phyloP scores from a whole-genome alignment of 1,284 basidiomycete species.

The Melampsora americana region DNA sequence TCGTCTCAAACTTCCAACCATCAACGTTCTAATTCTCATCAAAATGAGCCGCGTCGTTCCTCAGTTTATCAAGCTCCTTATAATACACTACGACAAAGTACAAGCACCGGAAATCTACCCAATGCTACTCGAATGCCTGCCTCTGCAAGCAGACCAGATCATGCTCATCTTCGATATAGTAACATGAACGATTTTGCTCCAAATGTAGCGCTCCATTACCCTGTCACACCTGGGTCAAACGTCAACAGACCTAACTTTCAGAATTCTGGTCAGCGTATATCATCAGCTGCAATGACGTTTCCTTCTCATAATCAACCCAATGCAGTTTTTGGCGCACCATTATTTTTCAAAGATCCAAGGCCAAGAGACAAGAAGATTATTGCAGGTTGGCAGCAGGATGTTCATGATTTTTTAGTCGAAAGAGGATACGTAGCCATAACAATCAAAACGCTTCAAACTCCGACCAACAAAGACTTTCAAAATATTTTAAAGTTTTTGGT shows the following conservation, averaged over 20 bases:
- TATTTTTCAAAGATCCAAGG: slow-evolving; percentile 27
- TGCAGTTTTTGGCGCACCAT: not conserved
- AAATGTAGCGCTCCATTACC: slow-evolving; percentile 1
- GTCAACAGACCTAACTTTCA: not conserved
- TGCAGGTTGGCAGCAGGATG: slow-evolving; percentile 65
- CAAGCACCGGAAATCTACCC: not conserved
- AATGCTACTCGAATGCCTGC: not conserved
- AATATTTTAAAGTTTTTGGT: slow-evolving; percentile 70
- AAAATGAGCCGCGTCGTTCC: not conserved
- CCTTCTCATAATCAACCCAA: slow-evolving; percentile 3
- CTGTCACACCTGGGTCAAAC: slow-evolving; percentile 7
- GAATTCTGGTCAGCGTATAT: not conserved
- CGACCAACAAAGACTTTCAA: slow-evolving; percentile 76
- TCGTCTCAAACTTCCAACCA: slow-evolving; percentile 4
- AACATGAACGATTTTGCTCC: slow-evolving; percentile 17
- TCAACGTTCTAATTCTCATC: slow-evolving; percentile 13
- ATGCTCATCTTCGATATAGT: slow-evolving; percentile 26
- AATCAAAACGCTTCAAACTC: slow-evolving; percentile 65
- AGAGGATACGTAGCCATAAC: slow-evolving; percentile 65
- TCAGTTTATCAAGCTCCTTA: slow-evolving; percentile 32
- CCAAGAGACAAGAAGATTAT: slow-evolving; percentile 28
- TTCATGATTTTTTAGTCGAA: slow-evolving; percentile 65
- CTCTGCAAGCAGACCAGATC: slow-evolving; percentile 22
- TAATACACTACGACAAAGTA: slow-evolving; percentile 10
- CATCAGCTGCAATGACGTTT: not conserved